Evolutionary conservation across 75 land plant genomes (phyloP), one percentile per base, ranked within the genome.

Genomic region (Sequoia sempervirens): DNA sequence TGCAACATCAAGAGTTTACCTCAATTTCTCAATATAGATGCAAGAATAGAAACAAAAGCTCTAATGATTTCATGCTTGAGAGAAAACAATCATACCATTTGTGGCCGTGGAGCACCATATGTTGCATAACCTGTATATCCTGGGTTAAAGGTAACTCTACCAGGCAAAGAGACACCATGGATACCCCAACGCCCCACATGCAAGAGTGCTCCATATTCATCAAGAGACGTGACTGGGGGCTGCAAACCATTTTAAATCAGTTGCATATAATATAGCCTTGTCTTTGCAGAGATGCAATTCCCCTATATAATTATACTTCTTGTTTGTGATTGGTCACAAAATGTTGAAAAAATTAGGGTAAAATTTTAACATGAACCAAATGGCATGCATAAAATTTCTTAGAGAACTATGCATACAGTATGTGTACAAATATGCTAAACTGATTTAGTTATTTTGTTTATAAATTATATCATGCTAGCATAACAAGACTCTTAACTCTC

Each of bases 181-280:
- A 97, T 87, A 72, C 97, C 99, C 99, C 99, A 97, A 46, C 99
- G 86, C 45, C 99, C 99, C 43, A 89, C 93, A 85, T 97, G 88
- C 40, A 97, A 82, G 20, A 97, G 92, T 3, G 96, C 95, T 41
- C 94, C 99, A 87, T 94, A 93, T 87, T 97, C 99, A 87, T 97
- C 96, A 56, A 97, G 88, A 17, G 92, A 92, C 61, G 5, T 74
- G 9, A 94, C 93, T 75, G 91, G 84, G 74, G 95, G 95, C 99
- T 97, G 80, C 50, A 78, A 41, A 45, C 45, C 20, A 78, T 78
- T 78, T 43, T 8, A 45, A 10, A 45, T 78, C 50, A 43, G 80
- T 78, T 78, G 28, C 32, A 11, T 45, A 43, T 78, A 41, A 26
- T 20, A 10, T 2, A 23, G 47, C 45, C 7, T n/a, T n/a, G 41